Base-by-base conservation (phyloP, 345 rosid species). In the Pistacia vera region DNA sequence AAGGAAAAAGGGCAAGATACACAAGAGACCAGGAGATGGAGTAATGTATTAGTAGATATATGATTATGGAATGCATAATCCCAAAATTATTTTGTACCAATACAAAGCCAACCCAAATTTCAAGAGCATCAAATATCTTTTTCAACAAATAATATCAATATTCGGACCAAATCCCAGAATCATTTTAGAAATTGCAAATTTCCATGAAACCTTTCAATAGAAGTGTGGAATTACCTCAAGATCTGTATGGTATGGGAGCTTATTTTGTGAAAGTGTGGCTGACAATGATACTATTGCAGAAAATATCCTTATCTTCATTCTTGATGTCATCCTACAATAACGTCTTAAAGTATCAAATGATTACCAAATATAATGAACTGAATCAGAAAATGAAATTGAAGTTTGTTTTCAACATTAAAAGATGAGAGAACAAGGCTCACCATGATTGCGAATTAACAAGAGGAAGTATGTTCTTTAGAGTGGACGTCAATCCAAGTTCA, bases 241-340 rank as follows among this genome's bases (percentile, higher is more conserved):
- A 70, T 78, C 68, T 46, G 85, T 83, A 81, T 44, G 86, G 80
- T 91, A 95, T 12, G 98, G 98, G 59, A 95, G 88, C 80, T 82
- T 86, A 73, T 79, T 83, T 82, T 95, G 97, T 72, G 93, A 88
- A 61, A 91, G 92, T 46, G 95, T 79, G 20, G 92, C 90, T 66
- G 79, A 83, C 77, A 91, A 82, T 46, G 82, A 82, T 74, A 95
- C 67, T 63, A 90, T 80, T 14, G 90, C 92, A 51, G 88, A 90
- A 56, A 78, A 85, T 78, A 89, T 78, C 81, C 81, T 88, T n/a
- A 77, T 67, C 74, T 84, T 93, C 71, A 77, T 66, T 84, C 83
- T 87, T 35, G 87, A 83, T 18, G 87, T 82, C 88, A 88, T 88
- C 93, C 98, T 94, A 80, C 58, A 81, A 80, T 51, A 54, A 62